phyloP scores from a whole-genome alignment of 1,139 yeast species.

The Protomyces inouyei region DNA sequence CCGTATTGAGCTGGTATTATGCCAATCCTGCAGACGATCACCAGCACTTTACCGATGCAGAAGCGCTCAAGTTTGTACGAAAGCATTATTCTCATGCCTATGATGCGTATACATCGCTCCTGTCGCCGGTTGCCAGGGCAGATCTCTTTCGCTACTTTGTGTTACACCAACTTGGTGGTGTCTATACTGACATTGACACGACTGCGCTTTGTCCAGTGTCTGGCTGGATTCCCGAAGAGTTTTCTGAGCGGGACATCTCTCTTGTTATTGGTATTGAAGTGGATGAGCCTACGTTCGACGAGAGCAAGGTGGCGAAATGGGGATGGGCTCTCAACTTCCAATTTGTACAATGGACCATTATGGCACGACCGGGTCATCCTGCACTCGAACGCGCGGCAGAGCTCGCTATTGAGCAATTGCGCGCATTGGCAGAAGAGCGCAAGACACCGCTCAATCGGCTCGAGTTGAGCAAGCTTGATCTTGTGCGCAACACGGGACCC shows the following conservation, averaged over 20 bases:
- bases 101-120: slow-evolving; percentile 81
- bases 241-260: slow-evolving; percentile 2
- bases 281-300: slow-evolving; percentile 7
- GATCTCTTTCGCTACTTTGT: slow-evolving; percentile 87
- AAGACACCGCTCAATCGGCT: slow-evolving; percentile 48
- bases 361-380: slow-evolving; percentile 85
- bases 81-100: slow-evolving; percentile 56
- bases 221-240: slow-evolving; percentile 53
- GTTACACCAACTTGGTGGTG: slow-evolving; percentile 83
- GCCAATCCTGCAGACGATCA: slow-evolving; percentile 21
- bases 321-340: slow-evolving; percentile 71
- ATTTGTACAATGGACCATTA: slow-evolving; percentile 77
- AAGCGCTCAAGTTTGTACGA: slow-evolving; percentile 4
- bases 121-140: slow-evolving; percentile 72
- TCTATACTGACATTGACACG: slow-evolving; percentile 88
- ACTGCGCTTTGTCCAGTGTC: slow-evolving; percentile 54
- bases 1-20: slow-evolving; percentile 15
- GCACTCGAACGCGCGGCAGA: slow-evolving; percentile 75
- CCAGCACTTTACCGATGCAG: neutral
- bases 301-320: slow-evolving; percentile 54
- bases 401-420: slow-evolving; percentile 50
- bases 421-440: slow-evolving; percentile 33
- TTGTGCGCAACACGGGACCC: slow-evolving; percentile 98
- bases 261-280: slow-evolving; percentile 25
- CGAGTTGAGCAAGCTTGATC: slow-evolving; percentile 49